Evolutionary conservation across 1,139 yeast genomes (phyloP).

Genomic region (Zygosaccharomyces pseudobailii): DNA sequence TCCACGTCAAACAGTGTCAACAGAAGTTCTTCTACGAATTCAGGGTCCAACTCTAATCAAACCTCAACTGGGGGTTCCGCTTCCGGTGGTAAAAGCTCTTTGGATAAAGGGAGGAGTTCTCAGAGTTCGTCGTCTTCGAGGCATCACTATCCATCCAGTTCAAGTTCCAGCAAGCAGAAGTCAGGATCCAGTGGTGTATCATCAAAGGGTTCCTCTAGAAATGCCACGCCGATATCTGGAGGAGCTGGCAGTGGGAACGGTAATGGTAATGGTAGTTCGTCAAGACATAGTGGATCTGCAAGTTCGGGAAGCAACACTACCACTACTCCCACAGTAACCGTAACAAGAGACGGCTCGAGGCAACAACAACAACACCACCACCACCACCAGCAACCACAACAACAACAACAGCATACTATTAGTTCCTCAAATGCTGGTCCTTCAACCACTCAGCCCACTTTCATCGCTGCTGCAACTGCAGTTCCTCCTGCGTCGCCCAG

Average conservation of each 20-base stretch:
- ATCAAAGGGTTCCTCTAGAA: slow-evolving; percentile 13
- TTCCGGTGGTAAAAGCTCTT: background rate
- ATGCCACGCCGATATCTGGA: slow-evolving; percentile 8
- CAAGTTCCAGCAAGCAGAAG: slow-evolving; percentile 5
- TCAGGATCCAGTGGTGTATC: slow-evolving; percentile 9
- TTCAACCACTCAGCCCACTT: slow-evolving; percentile 22
- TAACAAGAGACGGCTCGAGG: slow-evolving; percentile 7
- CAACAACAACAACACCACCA: slow-evolving; percentile 6
- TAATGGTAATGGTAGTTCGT: background rate
- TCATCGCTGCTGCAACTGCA: slow-evolving; percentile 26
- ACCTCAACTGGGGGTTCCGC: slow-evolving; percentile 1
- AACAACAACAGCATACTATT: background rate
- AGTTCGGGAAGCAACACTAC: background rate
- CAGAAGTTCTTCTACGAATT: slow-evolving; percentile 6
- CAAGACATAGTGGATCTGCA: background rate
- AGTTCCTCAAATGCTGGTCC: background rate
- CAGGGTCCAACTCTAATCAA: slow-evolving; percentile 2
- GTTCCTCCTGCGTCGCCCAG: slow-evolving; percentile 19
- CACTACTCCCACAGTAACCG: slow-evolving; percentile 9
- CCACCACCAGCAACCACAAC: slow-evolving; percentile 8
- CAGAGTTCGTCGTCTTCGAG: slow-evolving; percentile 2
- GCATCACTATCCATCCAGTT: slow-evolving; percentile 1
- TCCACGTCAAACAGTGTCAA: slow-evolving; percentile 6
- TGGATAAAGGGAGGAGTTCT: background rate
- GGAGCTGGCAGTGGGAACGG: background rate